A percentile compares a stretch with the other conserved stretches of the same genome.
These are phyloP conservation scores for Penicillium fimorum DNA, from an alignment of 495 filamentous ascomycete species.

Conservation along the genomic window DNA sequence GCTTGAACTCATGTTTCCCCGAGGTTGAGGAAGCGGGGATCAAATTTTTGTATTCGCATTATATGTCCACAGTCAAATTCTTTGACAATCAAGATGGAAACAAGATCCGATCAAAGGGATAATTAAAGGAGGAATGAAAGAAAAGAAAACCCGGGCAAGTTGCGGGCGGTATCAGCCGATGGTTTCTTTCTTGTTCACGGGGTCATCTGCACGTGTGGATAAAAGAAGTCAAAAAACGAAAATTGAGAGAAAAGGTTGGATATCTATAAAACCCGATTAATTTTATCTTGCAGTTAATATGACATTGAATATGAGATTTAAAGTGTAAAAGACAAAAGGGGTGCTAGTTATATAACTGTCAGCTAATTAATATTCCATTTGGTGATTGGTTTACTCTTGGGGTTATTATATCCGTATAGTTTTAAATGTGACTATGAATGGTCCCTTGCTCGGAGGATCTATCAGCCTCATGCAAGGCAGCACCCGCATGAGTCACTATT, in stretches of 20 bases:
- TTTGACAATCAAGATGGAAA: not conserved
- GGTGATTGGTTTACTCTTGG: not conserved
- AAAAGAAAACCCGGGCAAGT: not conserved
- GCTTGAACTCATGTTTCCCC: slow-evolving; percentile 60
- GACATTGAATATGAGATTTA: not conserved
- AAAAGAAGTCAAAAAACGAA: not conserved
- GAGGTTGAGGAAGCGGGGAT: slow-evolving; percentile 33
- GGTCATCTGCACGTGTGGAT: slow-evolving; percentile 1
- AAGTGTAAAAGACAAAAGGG: not conserved
- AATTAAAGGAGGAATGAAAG: slow-evolving; percentile 1
- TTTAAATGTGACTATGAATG: not conserved
- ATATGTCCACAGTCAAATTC: slow-evolving; percentile 7
- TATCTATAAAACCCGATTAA: not conserved
- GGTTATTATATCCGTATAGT: not conserved
- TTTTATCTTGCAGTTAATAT: not conserved
- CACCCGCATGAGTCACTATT: slow-evolving; percentile 10
- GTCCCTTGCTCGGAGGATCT: slow-evolving; percentile 3
- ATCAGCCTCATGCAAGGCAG: slow-evolving; percentile 13
- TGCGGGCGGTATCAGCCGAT: slow-evolving; percentile 18
- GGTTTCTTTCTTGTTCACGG: not conserved
- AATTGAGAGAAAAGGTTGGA: not conserved
- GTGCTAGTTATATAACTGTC: not conserved
- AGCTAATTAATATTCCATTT: not conserved
- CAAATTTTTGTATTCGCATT: slow-evolving; percentile 34
- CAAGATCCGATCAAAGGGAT: not conserved